phyloP scores from a whole-genome alignment of 2,329 filamentous ascomycete genomes.

The Cytospora chrysosperma region DNA sequence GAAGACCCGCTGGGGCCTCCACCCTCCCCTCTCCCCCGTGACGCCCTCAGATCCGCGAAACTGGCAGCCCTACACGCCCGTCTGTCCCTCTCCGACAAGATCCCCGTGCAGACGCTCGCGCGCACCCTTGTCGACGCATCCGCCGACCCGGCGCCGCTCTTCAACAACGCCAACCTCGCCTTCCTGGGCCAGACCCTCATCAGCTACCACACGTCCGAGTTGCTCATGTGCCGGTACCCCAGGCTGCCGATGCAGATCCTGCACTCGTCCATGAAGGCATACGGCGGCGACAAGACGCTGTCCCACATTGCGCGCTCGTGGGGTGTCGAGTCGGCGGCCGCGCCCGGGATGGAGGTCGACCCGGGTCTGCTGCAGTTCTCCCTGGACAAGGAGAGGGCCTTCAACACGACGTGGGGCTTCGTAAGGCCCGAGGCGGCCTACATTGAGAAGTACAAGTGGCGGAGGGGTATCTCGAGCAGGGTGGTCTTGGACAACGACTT shows the following conservation, averaged over 20 bases:
- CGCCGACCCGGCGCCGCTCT: slow-evolving; percentile 73
- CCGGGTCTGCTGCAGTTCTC: slow-evolving; percentile 83
- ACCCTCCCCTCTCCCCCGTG: slow-evolving; percentile 69
- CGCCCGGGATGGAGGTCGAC: slow-evolving; percentile 87
- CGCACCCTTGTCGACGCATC: slow-evolving; percentile 82
- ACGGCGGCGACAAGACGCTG: slow-evolving; percentile 73
- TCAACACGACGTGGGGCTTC: slow-evolving; percentile 51
- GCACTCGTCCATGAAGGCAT: slow-evolving; percentile 82
- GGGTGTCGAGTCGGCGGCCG: slow-evolving; percentile 87
- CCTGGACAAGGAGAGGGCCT: slow-evolving; percentile 45
- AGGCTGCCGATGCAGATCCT: slow-evolving; percentile 86
- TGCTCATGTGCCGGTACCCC: slow-evolving; percentile 84
- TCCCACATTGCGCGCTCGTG: slow-evolving; percentile 75
- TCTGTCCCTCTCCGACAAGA: slow-evolving; percentile 74
- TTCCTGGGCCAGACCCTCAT: slow-evolving; percentile 80
- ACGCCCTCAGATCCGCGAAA: slow-evolving; percentile 75
- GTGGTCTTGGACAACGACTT: slow-evolving; percentile 84
- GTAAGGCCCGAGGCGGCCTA: slow-evolving; percentile 50
- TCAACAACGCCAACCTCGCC: slow-evolving; percentile 86
- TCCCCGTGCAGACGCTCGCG: slow-evolving; percentile 83
- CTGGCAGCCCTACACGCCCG: slow-evolving; percentile 90
- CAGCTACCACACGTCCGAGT: slow-evolving; percentile 85
- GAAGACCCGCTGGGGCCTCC: slow-evolving; percentile 7
- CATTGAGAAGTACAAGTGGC: slow-evolving; percentile 51
- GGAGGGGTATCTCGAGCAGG: slow-evolving; percentile 71